A percentile compares a stretch with the other conserved stretches of the same genome.
These are phyloP conservation scores for Diaporthe helianthi DNA, from an alignment of 2,329 filamentous ascomycete species.

Conservation along the genomic window DNA sequence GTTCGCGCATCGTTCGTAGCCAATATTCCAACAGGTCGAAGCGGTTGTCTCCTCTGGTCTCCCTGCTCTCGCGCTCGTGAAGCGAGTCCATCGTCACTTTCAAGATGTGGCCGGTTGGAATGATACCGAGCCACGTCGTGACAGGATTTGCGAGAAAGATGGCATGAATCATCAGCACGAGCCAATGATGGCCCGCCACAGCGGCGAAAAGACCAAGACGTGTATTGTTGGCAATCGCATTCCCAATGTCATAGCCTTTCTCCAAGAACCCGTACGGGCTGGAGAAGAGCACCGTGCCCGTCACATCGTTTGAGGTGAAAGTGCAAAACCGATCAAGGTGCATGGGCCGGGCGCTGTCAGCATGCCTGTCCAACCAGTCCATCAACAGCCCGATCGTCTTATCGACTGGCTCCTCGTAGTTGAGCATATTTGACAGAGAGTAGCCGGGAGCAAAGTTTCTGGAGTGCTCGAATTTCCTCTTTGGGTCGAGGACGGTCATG, in stretches of 20 bases:
- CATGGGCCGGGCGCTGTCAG: constrained; percentile 30
- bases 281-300: constrained; percentile 43
- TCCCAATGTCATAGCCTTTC: constrained; percentile 41
- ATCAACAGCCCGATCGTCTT: constrained; percentile 34
- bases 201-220: constrained; percentile 35
- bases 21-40: constrained; percentile 41
- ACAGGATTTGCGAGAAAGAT: constrained; percentile 40
- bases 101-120: constrained; percentile 41
- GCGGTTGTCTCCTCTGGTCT: constrained; percentile 30
- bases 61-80: constrained; percentile 37
- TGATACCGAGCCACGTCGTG: constrained; percentile 39
- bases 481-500: constrained; percentile 49
- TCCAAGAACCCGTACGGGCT: constrained; percentile 41
- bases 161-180: constrained; percentile 35
- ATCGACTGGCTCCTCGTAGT: constrained; percentile 34
- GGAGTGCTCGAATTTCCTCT: constrained; percentile 43
- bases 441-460: constrained; percentile 45
- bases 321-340: constrained; percentile 38
- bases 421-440: constrained; percentile 42
- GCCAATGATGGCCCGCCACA: constrained; percentile 37
- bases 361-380: constrained; percentile 35
- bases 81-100: constrained; percentile 39
- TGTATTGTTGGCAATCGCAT: constrained; percentile 38
- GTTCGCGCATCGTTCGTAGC: constrained; percentile 32
- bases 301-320: constrained; percentile 43